Base-by-base conservation (phyloP, 2,329 filamentous ascomycete genomes). In the Pseudopyricularia javanii region DNA sequence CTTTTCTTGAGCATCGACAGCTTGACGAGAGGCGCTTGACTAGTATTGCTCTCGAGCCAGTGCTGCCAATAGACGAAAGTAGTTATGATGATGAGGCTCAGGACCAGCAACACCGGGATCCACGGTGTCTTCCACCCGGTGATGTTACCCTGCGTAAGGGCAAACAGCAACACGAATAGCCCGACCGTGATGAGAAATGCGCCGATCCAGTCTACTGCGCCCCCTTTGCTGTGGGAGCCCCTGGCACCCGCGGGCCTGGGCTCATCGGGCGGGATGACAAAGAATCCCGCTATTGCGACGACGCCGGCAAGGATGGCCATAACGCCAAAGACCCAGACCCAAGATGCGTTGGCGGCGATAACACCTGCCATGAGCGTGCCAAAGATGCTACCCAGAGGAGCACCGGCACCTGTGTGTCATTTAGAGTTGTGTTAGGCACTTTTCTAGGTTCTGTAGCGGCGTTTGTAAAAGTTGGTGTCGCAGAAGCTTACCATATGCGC, bases 241-340 rank as follows among this genome's bases (percentile, higher is more conserved):
- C 17, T 43, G 7, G 37, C 17, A 4, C n/a, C 4, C 37, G 8
- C 3, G 7, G 37, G 17, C 22, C 28, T 43, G 22, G 35, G 33
- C 9, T 40, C 33, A 3, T 53, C 33, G 7, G 53, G 60, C 0
- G 83, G 83, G 51, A 88, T 81, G 52, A 84, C 69, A 52, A 83
- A 70, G 55, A 80, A 66, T 22, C 77, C 80, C 1, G 75, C 75
- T 0, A 75, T 64, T 1, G 81, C 77, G 35, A 84, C 75, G 22
- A 76, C 55, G 20, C 73, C 74, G 4, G 76, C 78, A 35, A 85
- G 69, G 49, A 83, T 78, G 20, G 80, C 80, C 17, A 81, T 73
- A 20, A 78, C 75, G 58, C 81, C 84, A 62, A 86, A 85, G 1
- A 85, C 78, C 74, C 82, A 85, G 64, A 76, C 79, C 83, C 83